Evolutionary conservation across 169 alveolate genomes (phyloP).

Genomic region (Eimeria zaria): DNA sequence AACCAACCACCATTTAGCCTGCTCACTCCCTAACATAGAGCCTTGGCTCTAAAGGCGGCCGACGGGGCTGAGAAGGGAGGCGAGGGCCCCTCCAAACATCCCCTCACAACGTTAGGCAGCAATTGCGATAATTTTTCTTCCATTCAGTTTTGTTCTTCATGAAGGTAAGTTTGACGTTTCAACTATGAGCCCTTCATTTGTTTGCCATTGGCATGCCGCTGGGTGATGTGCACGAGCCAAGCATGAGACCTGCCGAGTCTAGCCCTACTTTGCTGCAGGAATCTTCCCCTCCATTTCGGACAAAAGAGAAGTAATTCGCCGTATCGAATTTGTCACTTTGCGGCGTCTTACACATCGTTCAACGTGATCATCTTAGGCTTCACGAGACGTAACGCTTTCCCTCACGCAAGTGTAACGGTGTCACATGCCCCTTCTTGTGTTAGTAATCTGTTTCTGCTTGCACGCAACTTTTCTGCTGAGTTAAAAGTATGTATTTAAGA

Average conservation of each 20-base stretch:
- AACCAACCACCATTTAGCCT: background rate
- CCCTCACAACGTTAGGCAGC: background rate
- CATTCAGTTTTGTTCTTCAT: background rate
- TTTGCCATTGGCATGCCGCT: background rate
- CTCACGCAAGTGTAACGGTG: background rate
- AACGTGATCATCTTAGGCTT: background rate
- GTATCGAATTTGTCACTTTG: background rate
- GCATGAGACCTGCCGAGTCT: constrained; percentile 1
- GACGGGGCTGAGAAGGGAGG: background rate
- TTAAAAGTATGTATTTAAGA: background rate
- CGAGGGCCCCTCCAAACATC: background rate
- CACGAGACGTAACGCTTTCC: background rate
- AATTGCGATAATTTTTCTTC: background rate
- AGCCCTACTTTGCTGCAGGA: background rate
- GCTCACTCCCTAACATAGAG: background rate
- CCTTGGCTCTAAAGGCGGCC: background rate
- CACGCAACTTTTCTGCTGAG: background rate
- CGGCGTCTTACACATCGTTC: background rate
- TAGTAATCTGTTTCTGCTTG: background rate
- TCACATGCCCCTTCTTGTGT: background rate
- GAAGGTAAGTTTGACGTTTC: background rate
- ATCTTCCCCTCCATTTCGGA: background rate
- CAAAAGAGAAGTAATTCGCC: background rate
- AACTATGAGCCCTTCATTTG: background rate
- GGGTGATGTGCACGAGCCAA: background rate